Percentiles rank a stretch among this genome's conserved stretches.
Conservation (phyloP, 2,329 filamentous ascomycete species). For the Rutstroemia sydowiana region DNA sequence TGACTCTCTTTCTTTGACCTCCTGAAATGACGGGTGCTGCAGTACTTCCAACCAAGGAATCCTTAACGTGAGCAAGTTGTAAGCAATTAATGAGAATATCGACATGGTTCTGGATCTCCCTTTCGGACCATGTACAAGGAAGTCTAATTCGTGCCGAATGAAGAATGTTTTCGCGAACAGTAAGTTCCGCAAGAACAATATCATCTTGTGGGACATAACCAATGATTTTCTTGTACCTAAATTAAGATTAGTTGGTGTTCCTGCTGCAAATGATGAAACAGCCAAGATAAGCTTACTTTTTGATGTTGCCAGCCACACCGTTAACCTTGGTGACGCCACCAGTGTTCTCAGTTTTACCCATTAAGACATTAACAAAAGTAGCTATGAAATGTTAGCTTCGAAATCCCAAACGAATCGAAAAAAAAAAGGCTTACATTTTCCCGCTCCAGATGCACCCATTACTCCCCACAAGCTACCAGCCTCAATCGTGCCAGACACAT, state of each 20-base stretch:
- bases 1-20: constrained; percentile 54
- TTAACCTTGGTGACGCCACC: constrained; percentile 46
- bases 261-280: background rate
- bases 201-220: constrained; percentile 58
- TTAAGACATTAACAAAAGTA: constrained; percentile 53
- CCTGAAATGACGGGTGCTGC: constrained; percentile 55
- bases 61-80: constrained; percentile 29
- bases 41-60: constrained; percentile 48
- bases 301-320: constrained; percentile 24
- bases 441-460: constrained; percentile 54
- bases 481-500: constrained; percentile 47
- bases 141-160: constrained; percentile 50
- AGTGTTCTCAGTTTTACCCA: constrained; percentile 48
- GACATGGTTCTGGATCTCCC: constrained; percentile 45
- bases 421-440: constrained; percentile 36
- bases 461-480: constrained; percentile 48
- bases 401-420: background rate
- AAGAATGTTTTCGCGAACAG: constrained; percentile 54
- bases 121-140: constrained; percentile 42
- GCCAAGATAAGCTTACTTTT: constrained; percentile 20
- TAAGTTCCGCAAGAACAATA: constrained; percentile 51
- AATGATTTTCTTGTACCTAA: constrained; percentile 51
- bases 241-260: constrained; percentile 9
- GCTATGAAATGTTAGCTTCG: constrained; percentile 22
- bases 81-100: constrained; percentile 49